phyloP scores from a whole-genome alignment of 2,329 filamentous ascomycete genomes.

The Neurospora sp. region DNA sequence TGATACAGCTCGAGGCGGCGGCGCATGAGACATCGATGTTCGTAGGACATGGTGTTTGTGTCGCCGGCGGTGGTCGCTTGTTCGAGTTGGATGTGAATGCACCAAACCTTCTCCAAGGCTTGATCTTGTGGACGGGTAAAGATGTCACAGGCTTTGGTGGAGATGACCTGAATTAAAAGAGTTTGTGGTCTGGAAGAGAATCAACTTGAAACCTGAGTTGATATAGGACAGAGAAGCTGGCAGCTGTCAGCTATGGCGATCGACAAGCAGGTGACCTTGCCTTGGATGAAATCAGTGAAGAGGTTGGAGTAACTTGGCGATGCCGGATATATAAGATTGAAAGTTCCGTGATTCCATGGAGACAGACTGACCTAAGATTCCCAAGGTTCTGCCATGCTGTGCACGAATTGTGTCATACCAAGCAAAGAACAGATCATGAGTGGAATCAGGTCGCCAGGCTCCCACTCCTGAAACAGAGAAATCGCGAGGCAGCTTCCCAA shows the following conservation, averaged over 20 bases:
- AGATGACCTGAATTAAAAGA: neutral
- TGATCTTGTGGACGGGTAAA: neutral
- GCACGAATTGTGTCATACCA: neutral
- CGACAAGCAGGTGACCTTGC: neutral
- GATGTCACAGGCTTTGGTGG: neutral
- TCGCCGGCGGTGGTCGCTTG: neutral
- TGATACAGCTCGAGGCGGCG: neutral
- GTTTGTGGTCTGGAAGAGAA: neutral
- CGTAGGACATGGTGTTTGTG: neutral
- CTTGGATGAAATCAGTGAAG: neutral
- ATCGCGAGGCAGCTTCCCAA: neutral
- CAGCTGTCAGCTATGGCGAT: neutral
- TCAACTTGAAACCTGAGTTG: neutral
- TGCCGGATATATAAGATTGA: neutral
- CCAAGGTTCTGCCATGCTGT: neutral
- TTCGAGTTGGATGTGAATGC: neutral
- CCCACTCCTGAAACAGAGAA: neutral
- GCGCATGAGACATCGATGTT: neutral
- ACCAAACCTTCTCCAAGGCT: neutral
- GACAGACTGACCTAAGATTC: neutral
- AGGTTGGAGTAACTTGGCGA: neutral
- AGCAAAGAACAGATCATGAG: neutral
- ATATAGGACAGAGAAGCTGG: neutral
- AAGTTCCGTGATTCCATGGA: neutral
- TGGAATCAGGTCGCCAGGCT: neutral